phyloP scores from a whole-genome alignment of 2,329 filamentous ascomycete species.

The Ilyonectria mors-panacis region DNA sequence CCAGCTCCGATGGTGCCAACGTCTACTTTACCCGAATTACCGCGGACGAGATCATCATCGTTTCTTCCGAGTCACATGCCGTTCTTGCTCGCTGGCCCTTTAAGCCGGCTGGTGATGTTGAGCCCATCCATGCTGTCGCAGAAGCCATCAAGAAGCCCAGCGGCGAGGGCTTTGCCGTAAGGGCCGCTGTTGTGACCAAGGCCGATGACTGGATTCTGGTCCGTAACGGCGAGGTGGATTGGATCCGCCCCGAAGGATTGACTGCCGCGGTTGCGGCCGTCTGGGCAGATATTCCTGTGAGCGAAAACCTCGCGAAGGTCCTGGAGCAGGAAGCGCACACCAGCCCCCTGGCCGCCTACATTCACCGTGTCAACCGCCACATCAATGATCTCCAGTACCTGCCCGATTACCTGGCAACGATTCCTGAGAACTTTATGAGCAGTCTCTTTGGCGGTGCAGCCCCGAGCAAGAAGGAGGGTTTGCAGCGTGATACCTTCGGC shows the following conservation, averaged over 20 bases:
- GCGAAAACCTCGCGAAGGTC: conserved; percentile 82
- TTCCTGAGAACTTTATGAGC: conserved; percentile 78
- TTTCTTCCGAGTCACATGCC: conserved; percentile 83
- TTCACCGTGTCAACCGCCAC: conserved; percentile 89
- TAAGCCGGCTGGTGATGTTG: conserved; percentile 59
- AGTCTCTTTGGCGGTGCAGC: conserved; percentile 73
- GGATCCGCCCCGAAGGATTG: conserved; percentile 87
- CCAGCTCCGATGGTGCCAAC: conserved; percentile 82
- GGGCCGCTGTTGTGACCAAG: conserved; percentile 79
- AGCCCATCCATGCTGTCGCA: conserved; percentile 78
- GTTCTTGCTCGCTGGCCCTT: conserved; percentile 82
- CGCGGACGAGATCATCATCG: conserved; percentile 78
- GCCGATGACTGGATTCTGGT: conserved; percentile 85
- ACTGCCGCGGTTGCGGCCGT: conserved; percentile 84
- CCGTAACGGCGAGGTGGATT: conserved; percentile 84
- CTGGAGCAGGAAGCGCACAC: conserved; percentile 90
- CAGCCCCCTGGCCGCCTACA: conserved; percentile 84
- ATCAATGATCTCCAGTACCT: conserved; percentile 82
- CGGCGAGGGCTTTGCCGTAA: conserved; percentile 79
- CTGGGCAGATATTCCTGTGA: conserved; percentile 83
- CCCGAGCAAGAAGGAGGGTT: conserved; percentile 58
- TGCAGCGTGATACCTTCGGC: conserved; percentile 83
- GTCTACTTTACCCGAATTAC: conserved; percentile 92
- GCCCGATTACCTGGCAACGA: conserved; percentile 78
- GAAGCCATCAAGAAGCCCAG: conserved; percentile 84